Percentiles rank a stretch among this genome's conserved stretches.
Conservation (phyloP, 108 stramenopile species). For the Thalassiosira profunda region DNA sequence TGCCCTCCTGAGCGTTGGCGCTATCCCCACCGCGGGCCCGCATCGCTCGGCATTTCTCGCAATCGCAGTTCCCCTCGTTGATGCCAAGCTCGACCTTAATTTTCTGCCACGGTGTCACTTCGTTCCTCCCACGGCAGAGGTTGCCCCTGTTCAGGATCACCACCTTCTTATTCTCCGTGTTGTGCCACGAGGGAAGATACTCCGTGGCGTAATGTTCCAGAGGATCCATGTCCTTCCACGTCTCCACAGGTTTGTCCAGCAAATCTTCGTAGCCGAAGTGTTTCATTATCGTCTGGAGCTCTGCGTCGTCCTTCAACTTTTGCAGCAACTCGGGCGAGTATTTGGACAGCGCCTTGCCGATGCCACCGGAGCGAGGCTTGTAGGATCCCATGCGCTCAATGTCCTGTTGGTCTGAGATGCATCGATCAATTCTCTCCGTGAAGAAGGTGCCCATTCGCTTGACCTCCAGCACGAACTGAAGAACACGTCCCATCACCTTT, state of each 20-base stretch:
- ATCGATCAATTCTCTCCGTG: constrained; percentile 54
- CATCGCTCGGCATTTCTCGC: constrained; percentile 23
- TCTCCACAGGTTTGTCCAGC: constrained; percentile 45
- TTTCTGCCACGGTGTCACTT: constrained; percentile 23
- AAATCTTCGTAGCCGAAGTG: constrained; percentile 60
- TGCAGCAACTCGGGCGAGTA: constrained; percentile 61
- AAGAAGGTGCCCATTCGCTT: constrained; percentile 66
- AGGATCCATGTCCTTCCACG: constrained; percentile 52
- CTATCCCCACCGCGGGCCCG: too few relatives aligned
- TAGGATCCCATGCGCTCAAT: constrained; percentile 72
- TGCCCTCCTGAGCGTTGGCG: too few relatives aligned
- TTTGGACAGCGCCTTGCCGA: constrained; percentile 61
- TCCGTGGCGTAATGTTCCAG: constrained; percentile 44
- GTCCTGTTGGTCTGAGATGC: constrained; percentile 59
- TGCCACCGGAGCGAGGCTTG: constrained; percentile 74
- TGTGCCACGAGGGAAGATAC: constrained; percentile 2
- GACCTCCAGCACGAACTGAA: constrained; percentile 67
- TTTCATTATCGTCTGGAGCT: constrained; percentile 34
- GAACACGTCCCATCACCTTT: constrained; percentile 57
- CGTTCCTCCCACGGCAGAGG: constrained; percentile 15
- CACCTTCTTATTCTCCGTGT: too few relatives aligned
- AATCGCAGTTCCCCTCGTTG: constrained; percentile 25
- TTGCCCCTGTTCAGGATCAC: constrained; percentile 14
- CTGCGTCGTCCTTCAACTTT: constrained; percentile 46
- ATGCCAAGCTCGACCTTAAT: constrained; percentile 40